phyloP scores from a whole-genome alignment of 306 rosid genomes.

The Dryas alaskensis region DNA sequence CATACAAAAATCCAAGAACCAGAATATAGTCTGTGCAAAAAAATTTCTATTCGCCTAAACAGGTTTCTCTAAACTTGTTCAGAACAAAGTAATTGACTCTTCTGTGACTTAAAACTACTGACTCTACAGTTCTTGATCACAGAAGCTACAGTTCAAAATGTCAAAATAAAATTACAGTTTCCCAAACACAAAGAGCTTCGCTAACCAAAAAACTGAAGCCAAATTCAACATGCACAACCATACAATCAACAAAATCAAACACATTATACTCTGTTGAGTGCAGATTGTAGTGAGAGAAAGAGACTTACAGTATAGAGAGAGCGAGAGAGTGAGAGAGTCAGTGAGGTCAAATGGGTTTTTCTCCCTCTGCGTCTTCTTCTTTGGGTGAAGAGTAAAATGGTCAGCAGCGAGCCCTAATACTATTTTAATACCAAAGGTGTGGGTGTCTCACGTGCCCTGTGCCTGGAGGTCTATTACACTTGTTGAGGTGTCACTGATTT shows the following conservation, averaged over 20 bases:
- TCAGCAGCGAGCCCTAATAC: slow-evolving; percentile 4
- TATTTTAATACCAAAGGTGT: background rate
- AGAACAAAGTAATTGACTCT: background rate
- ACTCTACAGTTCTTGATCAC: background rate
- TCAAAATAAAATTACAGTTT: background rate
- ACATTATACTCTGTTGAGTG: background rate
- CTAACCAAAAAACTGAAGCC: background rate
- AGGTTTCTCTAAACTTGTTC: background rate
- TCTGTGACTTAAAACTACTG: background rate
- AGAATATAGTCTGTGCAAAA: background rate
- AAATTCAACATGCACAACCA: background rate
- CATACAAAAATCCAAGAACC: background rate
- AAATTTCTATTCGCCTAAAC: too few relatives aligned
- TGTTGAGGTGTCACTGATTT: too few relatives aligned
- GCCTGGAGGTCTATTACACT: too few relatives aligned
- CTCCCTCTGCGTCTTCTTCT: background rate
- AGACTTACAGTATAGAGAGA: slow-evolving; percentile 14
- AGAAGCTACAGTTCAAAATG: background rate
- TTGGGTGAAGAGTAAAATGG: background rate
- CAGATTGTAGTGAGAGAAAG: slow-evolving; percentile 18
- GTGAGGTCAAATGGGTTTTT: background rate
- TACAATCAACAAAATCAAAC: background rate
- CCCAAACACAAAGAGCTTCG: background rate
- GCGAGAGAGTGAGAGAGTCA: background rate
- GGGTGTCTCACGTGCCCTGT: background rate